These are phyloP conservation scores for Eucalyptus curtisii DNA, from an alignment of 345 rosid species.

Conservation along the genomic window DNA sequence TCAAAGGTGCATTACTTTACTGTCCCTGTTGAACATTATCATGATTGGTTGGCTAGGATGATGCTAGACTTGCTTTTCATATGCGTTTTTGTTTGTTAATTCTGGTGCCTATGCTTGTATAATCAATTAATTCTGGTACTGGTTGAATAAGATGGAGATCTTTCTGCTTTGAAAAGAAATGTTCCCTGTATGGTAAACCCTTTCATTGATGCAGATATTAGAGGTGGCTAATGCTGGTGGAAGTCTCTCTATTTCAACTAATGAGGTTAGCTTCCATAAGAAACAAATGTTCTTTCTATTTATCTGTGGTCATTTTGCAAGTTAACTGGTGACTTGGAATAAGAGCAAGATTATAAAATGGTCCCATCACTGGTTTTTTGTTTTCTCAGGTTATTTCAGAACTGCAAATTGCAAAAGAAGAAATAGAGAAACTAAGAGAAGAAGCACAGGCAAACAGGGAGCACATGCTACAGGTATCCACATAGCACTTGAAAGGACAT, in stretches of 20 bases:
- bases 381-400: conserved; percentile 12
- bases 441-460: conserved; percentile 73
- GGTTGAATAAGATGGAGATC: not conserved
- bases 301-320: not conserved
- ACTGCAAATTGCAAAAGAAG: conserved; percentile 49
- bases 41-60: not conserved
- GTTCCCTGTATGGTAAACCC: not conserved
- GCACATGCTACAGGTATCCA: conserved; percentile 89
- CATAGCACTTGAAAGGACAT: not conserved
- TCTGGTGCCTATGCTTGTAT: not conserved
- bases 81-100: not conserved
- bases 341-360: not conserved
- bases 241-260: conserved; percentile 28
- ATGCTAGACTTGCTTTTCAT: not conserved
- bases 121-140: not conserved
- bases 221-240: conserved; percentile 16
- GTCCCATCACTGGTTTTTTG: not conserved
- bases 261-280: conserved; percentile 42
- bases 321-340: not conserved
- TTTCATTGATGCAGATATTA: conserved; percentile 19
- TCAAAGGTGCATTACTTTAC: conserved; percentile 35
- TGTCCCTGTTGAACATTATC: not conserved
- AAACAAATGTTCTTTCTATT: not conserved
- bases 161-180: not conserved
- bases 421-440: conserved; percentile 54